Percentiles rank a stretch among this genome's conserved stretches.
Evolutionary conservation across 306 rosid genomes (phyloP).

Genomic region (Pyrus pyrifolia): DNA sequence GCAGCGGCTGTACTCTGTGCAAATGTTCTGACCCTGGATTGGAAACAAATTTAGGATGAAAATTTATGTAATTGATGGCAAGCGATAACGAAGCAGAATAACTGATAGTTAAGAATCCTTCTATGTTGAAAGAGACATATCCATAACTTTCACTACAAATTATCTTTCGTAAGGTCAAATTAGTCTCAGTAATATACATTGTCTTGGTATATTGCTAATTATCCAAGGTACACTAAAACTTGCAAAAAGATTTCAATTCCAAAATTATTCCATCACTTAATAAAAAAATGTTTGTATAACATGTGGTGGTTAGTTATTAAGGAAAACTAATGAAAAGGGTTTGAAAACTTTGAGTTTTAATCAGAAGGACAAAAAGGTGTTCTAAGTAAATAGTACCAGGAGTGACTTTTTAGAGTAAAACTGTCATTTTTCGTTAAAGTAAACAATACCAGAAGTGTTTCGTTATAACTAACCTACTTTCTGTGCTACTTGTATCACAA

Average conservation of each 20-base stretch:
- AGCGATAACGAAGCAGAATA: not conserved
- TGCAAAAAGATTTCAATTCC: not conserved
- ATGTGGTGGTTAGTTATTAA: not conserved
- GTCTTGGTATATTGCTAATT: not conserved
- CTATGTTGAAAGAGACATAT: not conserved
- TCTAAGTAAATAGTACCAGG: no score
- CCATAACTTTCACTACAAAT: not conserved
- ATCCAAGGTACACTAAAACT: not conserved
- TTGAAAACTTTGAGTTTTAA: no score
- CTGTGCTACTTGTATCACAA: no score
- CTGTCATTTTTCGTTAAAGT: no score
- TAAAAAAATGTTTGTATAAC: not conserved
- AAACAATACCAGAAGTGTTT: no score
- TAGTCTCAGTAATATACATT: not conserved
- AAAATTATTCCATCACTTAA: no score
- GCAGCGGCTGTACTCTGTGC: slow-evolving; percentile 66
- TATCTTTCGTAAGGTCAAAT: not conserved
- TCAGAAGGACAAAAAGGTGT: no score
- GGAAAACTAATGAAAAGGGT: no score
- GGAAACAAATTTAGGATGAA: slow-evolving; percentile 6
- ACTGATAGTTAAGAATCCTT: not conserved
- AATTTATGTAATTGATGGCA: not conserved
- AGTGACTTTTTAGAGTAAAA: no score
- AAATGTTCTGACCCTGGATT: slow-evolving; percentile 66
- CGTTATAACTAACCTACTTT: no score